A percentile compares a stretch with the other conserved stretches of the same genome.
Evolutionary conservation across 2,329 filamentous ascomycete genomes (phyloP).

Genomic region (Colletotrichum phormii): DNA sequence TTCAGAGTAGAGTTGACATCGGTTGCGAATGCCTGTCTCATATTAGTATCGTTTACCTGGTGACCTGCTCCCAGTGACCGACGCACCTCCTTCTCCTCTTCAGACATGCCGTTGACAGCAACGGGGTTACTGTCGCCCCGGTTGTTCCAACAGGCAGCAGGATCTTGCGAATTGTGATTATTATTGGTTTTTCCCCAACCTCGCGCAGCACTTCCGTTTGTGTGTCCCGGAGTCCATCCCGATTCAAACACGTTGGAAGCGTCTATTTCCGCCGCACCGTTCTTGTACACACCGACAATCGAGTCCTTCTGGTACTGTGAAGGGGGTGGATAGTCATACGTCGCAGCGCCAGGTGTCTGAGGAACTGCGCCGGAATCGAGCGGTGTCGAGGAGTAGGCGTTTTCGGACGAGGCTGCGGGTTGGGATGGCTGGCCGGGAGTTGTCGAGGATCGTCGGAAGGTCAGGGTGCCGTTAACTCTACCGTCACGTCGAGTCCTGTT

Average conservation of each 20-base stretch:
- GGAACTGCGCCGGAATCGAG: conserved; percentile 45
- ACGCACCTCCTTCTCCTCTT: conserved; percentile 70
- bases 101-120: conserved; percentile 76
- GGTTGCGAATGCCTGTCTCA: conserved; percentile 77
- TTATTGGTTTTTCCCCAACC: conserved; percentile 85
- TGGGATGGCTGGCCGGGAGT: conserved; percentile 60
- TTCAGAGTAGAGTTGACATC: conserved; percentile 97
- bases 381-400: conserved; percentile 45
- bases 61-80: conserved; percentile 11
- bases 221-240: conserved; percentile 82
- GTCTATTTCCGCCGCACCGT: conserved; percentile 55
- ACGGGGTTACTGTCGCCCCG: conserved; percentile 78
- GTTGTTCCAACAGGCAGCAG: conserved; percentile 92
- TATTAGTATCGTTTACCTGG: conserved; percentile 18
- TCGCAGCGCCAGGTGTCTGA: conserved; percentile 51
- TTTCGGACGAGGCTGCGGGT: conserved; percentile 49
- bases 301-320: conserved; percentile 83
- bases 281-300: conserved; percentile 78
- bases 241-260: conserved; percentile 76
- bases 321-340: conserved; percentile 49
- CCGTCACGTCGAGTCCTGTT: conserved; percentile 69
- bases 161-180: conserved; percentile 78
- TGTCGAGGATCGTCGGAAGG: conserved; percentile 73
- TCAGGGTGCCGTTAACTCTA: conserved; percentile 72
- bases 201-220: conserved; percentile 71